These are phyloP conservation scores for Geotrichum aggregatum DNA, from an alignment of 1,139 yeast species.

Conservation along the genomic window DNA sequence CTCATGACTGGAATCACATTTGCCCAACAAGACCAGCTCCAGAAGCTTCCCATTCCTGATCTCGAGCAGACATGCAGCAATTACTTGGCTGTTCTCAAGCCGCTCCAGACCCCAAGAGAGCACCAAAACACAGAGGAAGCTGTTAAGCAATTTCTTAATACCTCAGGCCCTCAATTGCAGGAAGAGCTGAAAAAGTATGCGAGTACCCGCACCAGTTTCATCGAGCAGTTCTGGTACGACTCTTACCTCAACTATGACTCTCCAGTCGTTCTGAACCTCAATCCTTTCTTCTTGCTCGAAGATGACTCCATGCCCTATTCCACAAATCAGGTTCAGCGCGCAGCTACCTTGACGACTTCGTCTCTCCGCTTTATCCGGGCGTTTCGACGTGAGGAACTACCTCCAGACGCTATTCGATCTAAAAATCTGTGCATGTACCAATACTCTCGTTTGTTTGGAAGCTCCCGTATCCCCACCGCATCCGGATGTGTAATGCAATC, in stretches of 20 bases:
- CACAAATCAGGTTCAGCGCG: constrained; percentile 68
- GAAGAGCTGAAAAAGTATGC: constrained; percentile 61
- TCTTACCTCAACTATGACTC: constrained; percentile 81
- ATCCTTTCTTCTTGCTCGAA: constrained; percentile 81
- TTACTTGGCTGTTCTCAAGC: constrained; percentile 64
- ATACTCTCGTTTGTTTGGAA: constrained; percentile 77
- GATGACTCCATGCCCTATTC: constrained; percentile 85
- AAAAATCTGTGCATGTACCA: constrained; percentile 81
- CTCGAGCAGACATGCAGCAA: constrained; percentile 58
- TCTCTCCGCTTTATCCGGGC: constrained; percentile 80
- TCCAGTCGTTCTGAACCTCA: constrained; percentile 77
- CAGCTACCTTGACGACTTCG: constrained; percentile 72
- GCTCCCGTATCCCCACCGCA: constrained; percentile 76
- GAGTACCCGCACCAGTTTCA: constrained; percentile 64
- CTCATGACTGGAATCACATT: constrained; percentile 42
- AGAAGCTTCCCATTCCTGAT: constrained; percentile 74
- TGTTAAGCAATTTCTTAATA: constrained; percentile 54
- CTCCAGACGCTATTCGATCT: constrained; percentile 65
- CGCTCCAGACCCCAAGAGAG: constrained; percentile 67
- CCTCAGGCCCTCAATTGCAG: constrained; percentile 60
- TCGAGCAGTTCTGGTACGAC: constrained; percentile 93
- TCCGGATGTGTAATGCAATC: constrained; percentile 83
- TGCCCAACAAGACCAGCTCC: constrained; percentile 53
- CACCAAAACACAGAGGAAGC: constrained; percentile 58
- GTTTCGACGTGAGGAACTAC: constrained; percentile 65